Conservation (phyloP, 768 basidiomycete species). For the Phanerodontia chrysosporium region DNA sequence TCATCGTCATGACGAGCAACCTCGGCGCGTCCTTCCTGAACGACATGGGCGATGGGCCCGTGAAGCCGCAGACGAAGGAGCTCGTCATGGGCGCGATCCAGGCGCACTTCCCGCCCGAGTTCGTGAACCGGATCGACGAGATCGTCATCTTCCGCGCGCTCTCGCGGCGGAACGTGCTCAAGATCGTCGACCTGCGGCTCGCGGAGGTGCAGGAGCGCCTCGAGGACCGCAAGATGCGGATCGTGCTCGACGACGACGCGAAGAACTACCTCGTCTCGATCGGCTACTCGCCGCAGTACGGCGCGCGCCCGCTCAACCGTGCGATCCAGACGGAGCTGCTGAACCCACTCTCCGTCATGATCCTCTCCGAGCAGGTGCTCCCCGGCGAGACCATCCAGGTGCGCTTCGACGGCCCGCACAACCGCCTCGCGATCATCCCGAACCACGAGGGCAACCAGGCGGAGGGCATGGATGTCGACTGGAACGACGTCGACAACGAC, state of each 20-base stretch:
- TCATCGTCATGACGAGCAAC: slow-evolving; percentile 95
- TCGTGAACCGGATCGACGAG: slow-evolving; percentile 87
- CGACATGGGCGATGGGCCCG: slow-evolving; percentile 68
- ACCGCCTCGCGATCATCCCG: slow-evolving; percentile 71
- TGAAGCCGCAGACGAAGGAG: slow-evolving; percentile 53
- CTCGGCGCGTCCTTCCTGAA: slow-evolving; percentile 75
- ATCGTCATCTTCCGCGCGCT: slow-evolving; percentile 81
- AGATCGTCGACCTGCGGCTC: slow-evolving; percentile 87
- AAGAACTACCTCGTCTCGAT: slow-evolving; percentile 72
- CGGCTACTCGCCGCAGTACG: slow-evolving; percentile 80
- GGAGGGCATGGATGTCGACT: slow-evolving; percentile 58
- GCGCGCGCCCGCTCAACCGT: slow-evolving; percentile 89
- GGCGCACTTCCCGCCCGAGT: slow-evolving; percentile 87
- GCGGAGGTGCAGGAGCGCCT: slow-evolving; percentile 83
- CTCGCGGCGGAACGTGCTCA: slow-evolving; percentile 69
- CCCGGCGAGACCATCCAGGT: slow-evolving; percentile 78
- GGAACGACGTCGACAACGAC: slow-evolving; percentile 50
- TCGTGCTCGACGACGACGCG: slow-evolving; percentile 72
- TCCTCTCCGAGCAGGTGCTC: slow-evolving; percentile 77
- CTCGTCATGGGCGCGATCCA: slow-evolving; percentile 80
- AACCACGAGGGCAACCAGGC: slow-evolving; percentile 66
- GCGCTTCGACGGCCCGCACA: slow-evolving; percentile 76
- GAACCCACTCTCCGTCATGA: slow-evolving; percentile 82
- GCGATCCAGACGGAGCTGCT: slow-evolving; percentile 90
- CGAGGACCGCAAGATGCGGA: slow-evolving; percentile 69